Percentiles rank a stretch among this genome's conserved stretches.
phyloP scores from a whole-genome alignment of 352 stramenopile species.

The Achlya hypogyna region DNA sequence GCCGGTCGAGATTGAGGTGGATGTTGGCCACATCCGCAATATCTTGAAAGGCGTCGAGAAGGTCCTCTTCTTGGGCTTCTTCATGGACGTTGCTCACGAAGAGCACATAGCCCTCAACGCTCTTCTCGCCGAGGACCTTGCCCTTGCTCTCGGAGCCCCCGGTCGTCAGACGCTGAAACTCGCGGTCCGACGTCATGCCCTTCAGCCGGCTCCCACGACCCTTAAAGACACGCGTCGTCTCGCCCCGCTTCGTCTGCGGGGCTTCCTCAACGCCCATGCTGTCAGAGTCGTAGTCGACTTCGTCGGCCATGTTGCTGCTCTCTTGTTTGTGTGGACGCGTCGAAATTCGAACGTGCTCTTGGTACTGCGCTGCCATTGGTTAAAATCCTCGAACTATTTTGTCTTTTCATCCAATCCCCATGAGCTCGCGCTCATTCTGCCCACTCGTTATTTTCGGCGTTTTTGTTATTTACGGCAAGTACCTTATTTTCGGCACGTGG shows the following conservation, averaged over 20 bases:
- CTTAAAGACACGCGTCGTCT: slow-evolving; percentile 42
- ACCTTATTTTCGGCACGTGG: too few relatives aligned
- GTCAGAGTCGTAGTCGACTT: slow-evolving; percentile 84
- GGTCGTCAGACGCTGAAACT: slow-evolving; percentile 64
- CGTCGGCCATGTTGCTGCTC: slow-evolving; percentile 49
- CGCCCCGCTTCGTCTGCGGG: slow-evolving; percentile 26
- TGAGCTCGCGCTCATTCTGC: too few relatives aligned
- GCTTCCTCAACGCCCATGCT: slow-evolving; percentile 76
- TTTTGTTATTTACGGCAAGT: too few relatives aligned
- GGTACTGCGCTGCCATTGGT: neutral
- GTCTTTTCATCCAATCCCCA: neutral
- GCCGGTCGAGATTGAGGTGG: slow-evolving; percentile 92
- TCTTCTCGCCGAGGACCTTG: slow-evolving; percentile 42
- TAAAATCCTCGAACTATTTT: too few relatives aligned
- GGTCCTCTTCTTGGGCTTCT: slow-evolving; percentile 94
- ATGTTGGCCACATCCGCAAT: slow-evolving; percentile 94
- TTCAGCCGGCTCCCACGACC: slow-evolving; percentile 53
- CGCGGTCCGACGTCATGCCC: slow-evolving; percentile 64
- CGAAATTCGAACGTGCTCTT: neutral
- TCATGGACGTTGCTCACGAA: slow-evolving; percentile 94
- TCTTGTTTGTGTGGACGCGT: slow-evolving; percentile 4
- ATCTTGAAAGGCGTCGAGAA: slow-evolving; percentile 92
- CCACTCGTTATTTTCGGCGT: too few relatives aligned
- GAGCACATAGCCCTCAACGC: slow-evolving; percentile 94
- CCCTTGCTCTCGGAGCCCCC: neutral